Conservation (phyloP, 1,139 yeast genomes). For the Blastobotrys serpentis region DNA sequence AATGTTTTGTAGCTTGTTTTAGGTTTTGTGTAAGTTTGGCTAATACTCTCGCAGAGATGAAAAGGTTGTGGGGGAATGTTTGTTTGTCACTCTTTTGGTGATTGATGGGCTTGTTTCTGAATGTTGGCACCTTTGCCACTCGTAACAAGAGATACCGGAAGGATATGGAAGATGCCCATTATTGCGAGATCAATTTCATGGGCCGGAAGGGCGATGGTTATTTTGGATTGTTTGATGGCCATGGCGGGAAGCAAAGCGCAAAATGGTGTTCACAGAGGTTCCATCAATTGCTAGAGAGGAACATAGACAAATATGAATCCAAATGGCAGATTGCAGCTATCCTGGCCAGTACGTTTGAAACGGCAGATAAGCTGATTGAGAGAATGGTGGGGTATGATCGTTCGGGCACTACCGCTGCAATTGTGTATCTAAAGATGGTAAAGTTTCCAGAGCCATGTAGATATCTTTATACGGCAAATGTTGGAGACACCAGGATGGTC, state of each 20-base stretch:
- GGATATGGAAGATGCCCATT: conserved; percentile 96
- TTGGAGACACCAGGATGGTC: conserved; percentile 88
- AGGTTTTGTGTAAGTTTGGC: too few species aligned
- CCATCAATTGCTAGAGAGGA: conserved; percentile 63
- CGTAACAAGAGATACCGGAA: conserved; percentile 70
- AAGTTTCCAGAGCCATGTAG: conserved; percentile 35
- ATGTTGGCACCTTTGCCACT: conserved; percentile 8
- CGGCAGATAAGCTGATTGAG: conserved; percentile 70
- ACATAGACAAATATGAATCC: conserved; percentile 41
- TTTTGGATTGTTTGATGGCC: conserved; percentile 96
- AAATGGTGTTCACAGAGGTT: conserved; percentile 92
- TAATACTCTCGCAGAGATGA: too few species aligned
- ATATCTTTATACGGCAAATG: conserved; percentile 89
- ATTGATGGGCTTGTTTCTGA: conserved; percentile 3
- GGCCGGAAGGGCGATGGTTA: conserved; percentile 91
- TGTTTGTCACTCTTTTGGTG: too few species aligned
- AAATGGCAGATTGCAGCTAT: conserved; percentile 35
- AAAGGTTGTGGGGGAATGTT: too few species aligned
- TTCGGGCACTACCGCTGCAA: conserved; percentile 95
- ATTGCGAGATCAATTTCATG: conserved; percentile 88
- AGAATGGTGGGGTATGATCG: conserved; percentile 53
- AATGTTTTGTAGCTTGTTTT: too few species aligned
- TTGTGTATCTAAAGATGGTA: conserved; percentile 46
- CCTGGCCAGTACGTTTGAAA: conserved; percentile 50
- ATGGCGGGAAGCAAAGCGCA: conserved; percentile 92